A percentile compares a stretch with the other conserved stretches of the same genome.
These are phyloP conservation scores for Tricholoma sp. DNA, from an alignment of 768 basidiomycete genomes.

Conservation along the genomic window DNA sequence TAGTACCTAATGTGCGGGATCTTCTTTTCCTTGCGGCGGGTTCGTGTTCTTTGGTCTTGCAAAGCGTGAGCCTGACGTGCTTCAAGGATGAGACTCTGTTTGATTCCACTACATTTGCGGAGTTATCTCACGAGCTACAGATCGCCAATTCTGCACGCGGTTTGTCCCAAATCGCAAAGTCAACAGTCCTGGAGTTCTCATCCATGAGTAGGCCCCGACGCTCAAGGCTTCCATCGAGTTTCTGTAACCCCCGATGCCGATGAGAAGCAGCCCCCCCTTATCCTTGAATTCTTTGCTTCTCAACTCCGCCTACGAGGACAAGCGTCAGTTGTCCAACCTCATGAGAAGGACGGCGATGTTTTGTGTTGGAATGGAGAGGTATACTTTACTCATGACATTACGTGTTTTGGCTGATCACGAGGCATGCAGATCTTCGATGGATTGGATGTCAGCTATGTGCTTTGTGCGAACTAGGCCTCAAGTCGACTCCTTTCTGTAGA, in stretches of 20 bases:
- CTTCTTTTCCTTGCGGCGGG: slow-evolving; percentile 37
- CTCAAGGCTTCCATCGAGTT: slow-evolving; percentile 33
- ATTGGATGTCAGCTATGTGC: slow-evolving; percentile 45
- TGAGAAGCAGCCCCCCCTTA: slow-evolving; percentile 11
- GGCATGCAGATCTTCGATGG: slow-evolving; percentile 64
- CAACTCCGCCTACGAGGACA: slow-evolving; percentile 71
- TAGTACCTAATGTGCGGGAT: slow-evolving; percentile 64
- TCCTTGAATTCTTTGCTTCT: slow-evolving; percentile 62
- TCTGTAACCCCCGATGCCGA: slow-evolving; percentile 8
- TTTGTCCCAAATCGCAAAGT: slow-evolving; percentile 20
- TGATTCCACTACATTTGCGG: slow-evolving; percentile 18
- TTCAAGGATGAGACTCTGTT: slow-evolving; percentile 12
- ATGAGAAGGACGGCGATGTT: slow-evolving; percentile 48
- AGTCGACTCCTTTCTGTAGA: slow-evolving; percentile 31
- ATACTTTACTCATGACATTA: slow-evolving; percentile 7
- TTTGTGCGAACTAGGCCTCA: neutral
- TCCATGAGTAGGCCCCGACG: slow-evolving; percentile 56
- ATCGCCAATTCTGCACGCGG: slow-evolving; percentile 56
- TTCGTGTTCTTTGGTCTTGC: neutral
- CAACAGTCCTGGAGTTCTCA: neutral
- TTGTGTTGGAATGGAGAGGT: slow-evolving; percentile 90
- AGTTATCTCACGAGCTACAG: slow-evolving; percentile 31
- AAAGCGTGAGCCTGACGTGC: slow-evolving; percentile 9
- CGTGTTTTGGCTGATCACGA: neutral
- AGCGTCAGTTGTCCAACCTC: slow-evolving; percentile 61